Evolutionary conservation across 2,329 filamentous ascomycete genomes (phyloP).

Genomic region (Ceratocystis huliohia): DNA sequence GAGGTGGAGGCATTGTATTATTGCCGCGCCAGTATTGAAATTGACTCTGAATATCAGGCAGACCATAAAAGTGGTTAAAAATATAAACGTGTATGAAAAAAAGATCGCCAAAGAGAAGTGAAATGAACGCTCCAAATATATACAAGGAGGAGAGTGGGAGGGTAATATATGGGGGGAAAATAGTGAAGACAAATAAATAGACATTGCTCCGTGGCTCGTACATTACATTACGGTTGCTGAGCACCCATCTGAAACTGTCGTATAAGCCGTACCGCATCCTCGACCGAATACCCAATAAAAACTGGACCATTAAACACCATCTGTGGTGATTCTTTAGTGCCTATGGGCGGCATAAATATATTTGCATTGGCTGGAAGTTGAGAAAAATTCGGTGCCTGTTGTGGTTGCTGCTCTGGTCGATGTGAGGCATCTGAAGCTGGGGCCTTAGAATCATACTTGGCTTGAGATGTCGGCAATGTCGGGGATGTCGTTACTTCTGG

Average conservation of each 20-base stretch:
- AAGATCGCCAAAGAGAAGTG: no score
- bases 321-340: conserved; percentile 35
- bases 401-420: conserved; percentile 28
- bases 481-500: conserved; percentile 22
- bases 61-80: no score
- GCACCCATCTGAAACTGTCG: conserved; percentile 39
- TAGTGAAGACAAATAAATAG: conserved; percentile 15
- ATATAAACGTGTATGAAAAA: no score
- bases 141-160: conserved; percentile 3
- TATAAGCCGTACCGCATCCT: conserved; percentile 67
- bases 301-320: conserved; percentile 89
- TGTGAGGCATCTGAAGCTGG: conserved; percentile 41
- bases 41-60: no score
- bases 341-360: neutral
- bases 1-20: no score
- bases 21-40: no score
- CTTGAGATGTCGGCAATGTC: conserved; percentile 19
- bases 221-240: neutral
- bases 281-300: conserved; percentile 80
- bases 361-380: neutral
- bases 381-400: conserved; percentile 22
- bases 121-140: neutral
- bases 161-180: no score
- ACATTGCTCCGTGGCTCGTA: neutral
- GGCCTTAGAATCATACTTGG: conserved; percentile 11